phyloP scores from a whole-genome alignment of 1,284 basidiomycete species.

The Phlebopus sp. region DNA sequence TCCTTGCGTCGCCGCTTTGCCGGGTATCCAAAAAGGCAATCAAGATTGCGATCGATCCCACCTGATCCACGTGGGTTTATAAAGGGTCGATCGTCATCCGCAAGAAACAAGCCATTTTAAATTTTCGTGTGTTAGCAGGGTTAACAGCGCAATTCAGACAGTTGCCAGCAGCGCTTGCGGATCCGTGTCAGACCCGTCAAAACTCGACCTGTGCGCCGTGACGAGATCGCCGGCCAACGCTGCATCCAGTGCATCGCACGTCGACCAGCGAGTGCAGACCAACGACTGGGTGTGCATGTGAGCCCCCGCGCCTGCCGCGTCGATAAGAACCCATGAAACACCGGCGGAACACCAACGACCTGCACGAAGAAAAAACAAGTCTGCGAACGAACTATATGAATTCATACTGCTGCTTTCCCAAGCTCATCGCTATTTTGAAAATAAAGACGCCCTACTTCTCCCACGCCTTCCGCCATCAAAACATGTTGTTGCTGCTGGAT shows the following conservation, averaged over 20 bases:
- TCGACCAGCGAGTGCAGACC: too few species aligned
- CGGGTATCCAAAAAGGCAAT: conserved; percentile 22
- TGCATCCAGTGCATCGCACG: too few species aligned
- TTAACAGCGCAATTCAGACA: too few species aligned
- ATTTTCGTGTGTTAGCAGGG: too few species aligned
- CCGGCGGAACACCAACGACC: conserved; percentile 21
- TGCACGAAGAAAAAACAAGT: conserved; percentile 4
- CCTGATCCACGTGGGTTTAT: conserved; percentile 5
- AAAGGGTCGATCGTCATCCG: conserved; percentile 8
- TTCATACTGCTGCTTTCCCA: conserved; percentile 16
- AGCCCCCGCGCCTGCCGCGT: conserved; percentile 15
- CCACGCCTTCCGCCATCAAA: conserved; percentile 12
- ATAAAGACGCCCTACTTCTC: conserved; percentile 2
- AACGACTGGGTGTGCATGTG: too few species aligned
- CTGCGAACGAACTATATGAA: conserved; percentile 3
- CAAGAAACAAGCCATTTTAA: background rate
- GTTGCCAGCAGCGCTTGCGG: background rate
- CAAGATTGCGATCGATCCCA: background rate
- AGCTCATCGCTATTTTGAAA: conserved; percentile 4
- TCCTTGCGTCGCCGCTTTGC: conserved; percentile 15
- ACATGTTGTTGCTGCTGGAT: background rate
- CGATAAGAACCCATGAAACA: conserved; percentile 23
- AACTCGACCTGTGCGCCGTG: background rate
- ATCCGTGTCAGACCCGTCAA: conserved; percentile 1
- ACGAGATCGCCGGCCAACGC: too few species aligned